These are phyloP conservation scores for Amanita phalloides DNA, from an alignment of 768 basidiomycete genomes.

Conservation along the genomic window DNA sequence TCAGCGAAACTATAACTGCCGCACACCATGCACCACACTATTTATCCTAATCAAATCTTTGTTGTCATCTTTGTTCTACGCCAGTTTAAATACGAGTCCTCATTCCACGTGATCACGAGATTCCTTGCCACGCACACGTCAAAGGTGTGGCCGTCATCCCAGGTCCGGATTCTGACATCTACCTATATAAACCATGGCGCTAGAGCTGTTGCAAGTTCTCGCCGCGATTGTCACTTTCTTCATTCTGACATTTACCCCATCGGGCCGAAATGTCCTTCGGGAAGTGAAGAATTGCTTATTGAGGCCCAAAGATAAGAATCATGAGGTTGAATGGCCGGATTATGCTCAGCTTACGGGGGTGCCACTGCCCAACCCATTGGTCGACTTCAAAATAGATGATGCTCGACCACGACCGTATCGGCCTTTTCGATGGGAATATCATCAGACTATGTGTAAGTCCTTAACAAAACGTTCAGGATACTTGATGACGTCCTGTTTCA, in stretches of 20 bases:
- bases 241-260: background rate
- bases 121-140: background rate
- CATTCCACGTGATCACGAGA: background rate
- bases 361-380: slow-evolving; percentile 28
- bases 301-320: background rate
- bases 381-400: slow-evolving; percentile 29
- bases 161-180: too few species aligned
- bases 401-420: slow-evolving; percentile 41
- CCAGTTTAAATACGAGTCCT: too few species aligned
- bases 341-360: slow-evolving; percentile 34
- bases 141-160: too few species aligned
- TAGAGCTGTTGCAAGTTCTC: background rate
- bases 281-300: background rate
- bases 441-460: slow-evolving; percentile 47
- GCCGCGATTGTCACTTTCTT: background rate
- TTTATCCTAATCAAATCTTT: background rate
- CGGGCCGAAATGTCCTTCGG: background rate
- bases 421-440: slow-evolving; percentile 44
- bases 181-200: background rate
- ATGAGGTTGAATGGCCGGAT: slow-evolving; percentile 12
- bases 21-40: background rate
- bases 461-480: background rate
- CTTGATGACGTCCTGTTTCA: background rate
- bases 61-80: too few species aligned
- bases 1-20: slow-evolving; percentile 39